Evolutionary conservation across 2,329 filamentous ascomycete species (phyloP).

Genomic region (Neurospora crassa): DNA sequence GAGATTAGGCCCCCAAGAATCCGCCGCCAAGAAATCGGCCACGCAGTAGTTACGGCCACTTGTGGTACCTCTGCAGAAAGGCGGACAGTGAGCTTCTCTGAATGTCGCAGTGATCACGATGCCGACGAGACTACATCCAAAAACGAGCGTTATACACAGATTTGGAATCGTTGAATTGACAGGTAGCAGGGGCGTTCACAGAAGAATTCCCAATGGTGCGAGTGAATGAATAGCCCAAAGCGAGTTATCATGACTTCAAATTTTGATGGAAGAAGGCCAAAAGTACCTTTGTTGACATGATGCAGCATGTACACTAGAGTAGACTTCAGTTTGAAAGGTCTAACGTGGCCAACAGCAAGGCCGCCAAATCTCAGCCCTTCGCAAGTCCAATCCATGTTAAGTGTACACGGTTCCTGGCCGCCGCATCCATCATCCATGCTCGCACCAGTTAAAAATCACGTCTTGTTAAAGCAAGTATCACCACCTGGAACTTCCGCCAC

Average conservation of each 20-base stretch:
- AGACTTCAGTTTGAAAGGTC: background rate
- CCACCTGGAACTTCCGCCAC: background rate
- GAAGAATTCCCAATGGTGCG: background rate
- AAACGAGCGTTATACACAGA: background rate
- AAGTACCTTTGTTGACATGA: background rate
- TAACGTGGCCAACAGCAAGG: background rate
- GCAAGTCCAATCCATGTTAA: background rate
- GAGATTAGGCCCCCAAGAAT: slow-evolving; percentile 7
- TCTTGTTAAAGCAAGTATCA: background rate
- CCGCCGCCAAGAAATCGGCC: slow-evolving; percentile 9
- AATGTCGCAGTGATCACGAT: background rate
- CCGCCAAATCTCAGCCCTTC: background rate
- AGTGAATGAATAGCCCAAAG: background rate
- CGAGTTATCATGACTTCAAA: background rate
- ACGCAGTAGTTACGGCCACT: slow-evolving; percentile 3
- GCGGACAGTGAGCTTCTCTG: background rate
- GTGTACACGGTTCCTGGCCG: background rate
- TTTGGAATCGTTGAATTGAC: background rate
- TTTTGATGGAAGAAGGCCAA: background rate
- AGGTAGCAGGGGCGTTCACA: background rate
- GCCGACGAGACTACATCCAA: background rate
- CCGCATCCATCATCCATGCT: background rate
- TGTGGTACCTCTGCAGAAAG: slow-evolving; percentile 2
- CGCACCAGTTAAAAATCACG: background rate
- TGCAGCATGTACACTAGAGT: background rate